Evolutionary conservation across 1,284 basidiomycete genomes (phyloP).

Genomic region (Cutaneotrichosporon sp.): DNA sequence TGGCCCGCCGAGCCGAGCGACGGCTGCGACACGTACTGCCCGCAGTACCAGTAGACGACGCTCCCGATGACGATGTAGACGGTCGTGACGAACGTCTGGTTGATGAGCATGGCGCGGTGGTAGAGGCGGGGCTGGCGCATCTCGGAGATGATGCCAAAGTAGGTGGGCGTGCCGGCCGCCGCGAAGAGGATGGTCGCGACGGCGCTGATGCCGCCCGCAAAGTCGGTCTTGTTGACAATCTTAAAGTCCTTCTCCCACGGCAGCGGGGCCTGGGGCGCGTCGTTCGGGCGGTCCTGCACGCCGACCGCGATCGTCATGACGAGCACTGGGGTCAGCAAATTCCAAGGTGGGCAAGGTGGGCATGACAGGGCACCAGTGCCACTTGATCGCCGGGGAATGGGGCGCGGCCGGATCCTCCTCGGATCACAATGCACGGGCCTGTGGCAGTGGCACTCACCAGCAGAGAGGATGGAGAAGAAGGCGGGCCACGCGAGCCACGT

Average conservation of each 20-base stretch:
- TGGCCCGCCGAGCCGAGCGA: slow-evolving; percentile 50
- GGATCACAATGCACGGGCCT: background rate
- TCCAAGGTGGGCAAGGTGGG: background rate
- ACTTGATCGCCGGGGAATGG: background rate
- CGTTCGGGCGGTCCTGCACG: slow-evolving; percentile 45
- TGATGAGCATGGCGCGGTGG: slow-evolving; percentile 34
- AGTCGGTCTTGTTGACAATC: slow-evolving; percentile 30
- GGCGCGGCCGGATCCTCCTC: background rate
- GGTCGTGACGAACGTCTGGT: slow-evolving; percentile 42
- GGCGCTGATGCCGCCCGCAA: slow-evolving; percentile 46
- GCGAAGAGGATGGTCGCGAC: slow-evolving; percentile 47
- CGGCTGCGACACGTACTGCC: slow-evolving; percentile 49
- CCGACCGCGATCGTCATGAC: slow-evolving; percentile 51
- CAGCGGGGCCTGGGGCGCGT: slow-evolving; percentile 25
- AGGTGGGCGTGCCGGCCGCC: slow-evolving; percentile 34
- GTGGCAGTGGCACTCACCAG: slow-evolving; percentile 19
- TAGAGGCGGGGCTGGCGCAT: slow-evolving; percentile 40
- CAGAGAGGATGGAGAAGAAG: slow-evolving; percentile 38
- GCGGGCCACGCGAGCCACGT: slow-evolving; percentile 50
- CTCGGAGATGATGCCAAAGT: slow-evolving; percentile 33
- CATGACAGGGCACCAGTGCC: too few relatives aligned
- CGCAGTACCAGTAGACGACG: slow-evolving; percentile 41
- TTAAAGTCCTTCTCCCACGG: slow-evolving; percentile 39
- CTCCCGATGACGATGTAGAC: slow-evolving; percentile 42
- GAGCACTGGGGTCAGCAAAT: slow-evolving; percentile 26